These are phyloP conservation scores for Thermothelomyces thermophilus DNA, from an alignment of 2,329 filamentous ascomycete genomes.

Conservation along the genomic window DNA sequence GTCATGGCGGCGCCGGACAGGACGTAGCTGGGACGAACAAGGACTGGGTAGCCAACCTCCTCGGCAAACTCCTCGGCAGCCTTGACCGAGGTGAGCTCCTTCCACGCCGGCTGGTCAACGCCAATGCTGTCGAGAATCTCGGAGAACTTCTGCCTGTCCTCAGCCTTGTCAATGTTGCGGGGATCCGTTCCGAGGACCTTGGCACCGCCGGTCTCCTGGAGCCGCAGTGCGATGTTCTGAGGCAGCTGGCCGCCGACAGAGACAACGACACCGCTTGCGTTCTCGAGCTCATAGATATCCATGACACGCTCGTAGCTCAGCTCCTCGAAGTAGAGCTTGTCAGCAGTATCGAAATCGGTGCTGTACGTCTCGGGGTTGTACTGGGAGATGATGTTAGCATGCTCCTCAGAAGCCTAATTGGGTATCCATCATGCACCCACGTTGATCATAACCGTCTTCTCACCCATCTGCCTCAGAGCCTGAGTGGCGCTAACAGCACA, in stretches of 20 bases:
- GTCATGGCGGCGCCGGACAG: conserved; percentile 98
- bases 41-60: conserved; percentile 82
- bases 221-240: conserved; percentile 91
- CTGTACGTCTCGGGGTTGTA: conserved; percentile 74
- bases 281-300: conserved; percentile 96
- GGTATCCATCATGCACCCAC: conserved; percentile 35
- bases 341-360: conserved; percentile 84
- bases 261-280: conserved; percentile 79
- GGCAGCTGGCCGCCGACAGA: conserved; percentile 94
- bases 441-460: conserved; percentile 99
- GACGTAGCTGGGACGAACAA: conserved; percentile 92
- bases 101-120: conserved; percentile 95
- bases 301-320: conserved; percentile 95
- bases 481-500: conserved; percentile 87
- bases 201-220: conserved; percentile 85
- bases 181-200: conserved; percentile 91
- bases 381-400: conserved; percentile 23
- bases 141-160: conserved; percentile 97
- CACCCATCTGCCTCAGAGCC: conserved; percentile 75
- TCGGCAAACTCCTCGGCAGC: conserved; percentile 85
- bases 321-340: conserved; percentile 95
- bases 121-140: conserved; percentile 95
- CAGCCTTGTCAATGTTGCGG: conserved; percentile 92
- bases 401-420: too few species aligned
- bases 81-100: conserved; percentile 83